Conservation (phyloP, 75 land plant genomes). For the Picea sitchensis region DNA sequence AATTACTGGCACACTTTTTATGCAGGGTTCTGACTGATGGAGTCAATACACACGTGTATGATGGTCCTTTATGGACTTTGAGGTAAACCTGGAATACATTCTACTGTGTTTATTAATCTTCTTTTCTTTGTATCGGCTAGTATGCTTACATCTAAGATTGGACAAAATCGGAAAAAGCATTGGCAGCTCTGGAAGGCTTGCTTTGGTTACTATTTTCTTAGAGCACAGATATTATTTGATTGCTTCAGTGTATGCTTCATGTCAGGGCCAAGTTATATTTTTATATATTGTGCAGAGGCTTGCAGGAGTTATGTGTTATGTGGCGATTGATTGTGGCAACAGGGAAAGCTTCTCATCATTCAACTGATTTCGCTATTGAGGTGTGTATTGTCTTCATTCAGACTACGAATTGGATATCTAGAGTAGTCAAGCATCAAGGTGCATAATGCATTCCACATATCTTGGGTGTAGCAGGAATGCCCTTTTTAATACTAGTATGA, state of each 20-base stretch:
- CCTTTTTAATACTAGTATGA: background rate
- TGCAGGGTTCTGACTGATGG: conserved; percentile 68
- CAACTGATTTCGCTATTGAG: background rate
- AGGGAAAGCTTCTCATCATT: background rate
- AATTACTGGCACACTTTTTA: background rate
- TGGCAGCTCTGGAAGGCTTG: background rate
- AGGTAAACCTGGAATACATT: conserved; percentile 22
- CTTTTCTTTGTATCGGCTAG: background rate
- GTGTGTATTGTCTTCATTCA: background rate
- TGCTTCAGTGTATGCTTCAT: background rate
- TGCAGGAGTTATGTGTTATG: conserved; percentile 6
- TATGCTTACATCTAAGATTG: background rate
- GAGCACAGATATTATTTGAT: background rate
- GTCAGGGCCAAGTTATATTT: background rate
- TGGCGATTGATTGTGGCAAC: conserved; percentile 7
- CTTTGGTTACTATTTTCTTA: conserved; percentile 2
- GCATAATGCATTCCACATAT: background rate
- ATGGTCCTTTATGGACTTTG: conserved; percentile 77
- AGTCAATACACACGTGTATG: conserved; percentile 58
- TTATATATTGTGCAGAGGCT: conserved; percentile 7
- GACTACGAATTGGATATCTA: background rate
- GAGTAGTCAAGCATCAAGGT: background rate
- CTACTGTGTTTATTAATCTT: background rate
- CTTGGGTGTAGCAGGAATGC: background rate
- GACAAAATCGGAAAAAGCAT: too few relatives aligned